Base-by-base conservation (phyloP, 2,329 filamentous ascomycete genomes). In the Pseudocercospora vitis region DNA sequence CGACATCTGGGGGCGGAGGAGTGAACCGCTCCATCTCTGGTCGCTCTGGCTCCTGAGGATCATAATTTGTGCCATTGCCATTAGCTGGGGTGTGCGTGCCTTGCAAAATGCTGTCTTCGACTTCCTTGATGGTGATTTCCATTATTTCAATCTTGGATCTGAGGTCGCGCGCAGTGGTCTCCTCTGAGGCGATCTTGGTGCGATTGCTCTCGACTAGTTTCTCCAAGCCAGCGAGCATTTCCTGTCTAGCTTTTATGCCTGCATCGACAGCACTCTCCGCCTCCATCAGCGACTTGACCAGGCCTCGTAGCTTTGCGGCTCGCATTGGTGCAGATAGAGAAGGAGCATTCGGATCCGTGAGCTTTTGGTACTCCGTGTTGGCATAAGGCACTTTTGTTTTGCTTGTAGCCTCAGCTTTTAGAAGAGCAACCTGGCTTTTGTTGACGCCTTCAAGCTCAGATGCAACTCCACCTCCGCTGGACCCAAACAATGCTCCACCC, bases 221-320 rank as follows among this genome's bases (percentile, higher is more conserved):
- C 73, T 96, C 90, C 4, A 99, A 77, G 1, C 86, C 90, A 23
- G 82, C 80, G 31, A 97, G 85, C 23, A 99, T 79, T 7, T 83
- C 81, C 60, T 84, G 82, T 11, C 94, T 85, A 2, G 91, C 89
- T 68, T 92, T 91, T 68, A 99, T 89, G 62, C 88, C 89, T 65
- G 96, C 90, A 2, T 88, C 86, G 1, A 97, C 88, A 0, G 92
- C 91, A 50, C 84, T 89, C 72, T 99, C 91, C 3, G 94, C 94
- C 59, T 83, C 89, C 16, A 90, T 89, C 14, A 99, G 80, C 5
- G 85, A 88, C 75, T 94, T 96, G 50, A 97, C 80, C n/a, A 99
- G 79, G 2, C 89, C 88, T 60, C 89, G 91, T 7, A 99, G 81
- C 23, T 90, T 87, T 11, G 92, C 92, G 1, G 94, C 94, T 67